Percentiles rank a stretch among this genome's conserved stretches.
Evolutionary conservation across 2,329 filamentous ascomycete genomes (phyloP).

Genomic region (Aspergillus hortae): DNA sequence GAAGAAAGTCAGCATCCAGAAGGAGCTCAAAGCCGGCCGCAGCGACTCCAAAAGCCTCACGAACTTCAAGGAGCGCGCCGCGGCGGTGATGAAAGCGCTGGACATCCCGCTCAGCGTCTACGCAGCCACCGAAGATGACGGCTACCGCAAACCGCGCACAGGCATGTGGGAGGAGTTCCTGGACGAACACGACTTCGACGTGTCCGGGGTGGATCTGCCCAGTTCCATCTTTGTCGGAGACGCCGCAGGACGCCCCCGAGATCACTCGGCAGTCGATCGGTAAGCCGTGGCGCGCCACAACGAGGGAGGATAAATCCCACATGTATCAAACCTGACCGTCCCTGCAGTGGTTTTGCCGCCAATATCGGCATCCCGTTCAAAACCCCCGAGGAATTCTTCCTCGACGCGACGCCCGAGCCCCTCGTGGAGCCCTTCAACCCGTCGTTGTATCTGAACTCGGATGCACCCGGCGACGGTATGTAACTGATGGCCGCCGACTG

Average conservation of each 20-base stretch:
- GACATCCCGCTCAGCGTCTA: constrained; percentile 77
- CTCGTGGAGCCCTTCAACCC: constrained; percentile 73
- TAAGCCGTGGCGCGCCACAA: constrained; percentile 22
- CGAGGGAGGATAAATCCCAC: background rate
- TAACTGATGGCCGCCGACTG: background rate
- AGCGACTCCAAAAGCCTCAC: constrained; percentile 63
- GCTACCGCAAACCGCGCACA: constrained; percentile 77
- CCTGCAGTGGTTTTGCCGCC: constrained; percentile 69
- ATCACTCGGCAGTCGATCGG: constrained; percentile 61
- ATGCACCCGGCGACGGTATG: constrained; percentile 31
- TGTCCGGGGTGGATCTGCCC: constrained; percentile 61
- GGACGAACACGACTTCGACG: constrained; percentile 57
- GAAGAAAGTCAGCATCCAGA: constrained; percentile 71
- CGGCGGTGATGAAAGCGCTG: constrained; percentile 60
- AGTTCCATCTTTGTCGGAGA: constrained; percentile 86
- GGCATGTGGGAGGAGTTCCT: constrained; percentile 82
- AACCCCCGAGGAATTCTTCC: constrained; percentile 91
- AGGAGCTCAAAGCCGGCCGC: constrained; percentile 68
- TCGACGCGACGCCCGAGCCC: constrained; percentile 61
- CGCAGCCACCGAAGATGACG: constrained; percentile 78
- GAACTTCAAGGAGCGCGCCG: constrained; percentile 80
- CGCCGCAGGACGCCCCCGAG: constrained; percentile 59
- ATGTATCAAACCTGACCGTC: background rate
- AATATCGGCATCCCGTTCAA: constrained; percentile 78
- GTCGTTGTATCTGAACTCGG: constrained; percentile 46